These are phyloP conservation scores for Pachyrhizus erosus DNA, from an alignment of 306 rosid species.

Conservation along the genomic window DNA sequence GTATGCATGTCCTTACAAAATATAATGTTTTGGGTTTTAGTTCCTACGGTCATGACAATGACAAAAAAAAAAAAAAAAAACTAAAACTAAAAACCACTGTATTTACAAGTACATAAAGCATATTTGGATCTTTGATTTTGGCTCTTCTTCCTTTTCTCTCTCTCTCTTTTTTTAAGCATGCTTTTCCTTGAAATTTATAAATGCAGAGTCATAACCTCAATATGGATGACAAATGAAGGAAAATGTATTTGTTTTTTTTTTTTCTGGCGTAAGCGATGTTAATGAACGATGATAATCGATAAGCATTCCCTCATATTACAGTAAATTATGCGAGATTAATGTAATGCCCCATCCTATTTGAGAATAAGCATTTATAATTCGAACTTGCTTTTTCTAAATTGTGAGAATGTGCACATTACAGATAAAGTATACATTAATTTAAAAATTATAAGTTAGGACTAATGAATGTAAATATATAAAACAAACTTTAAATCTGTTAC, in stretches of 20 bases:
- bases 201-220: background rate
- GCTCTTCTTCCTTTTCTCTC: no score
- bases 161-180: no score
- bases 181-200: background rate
- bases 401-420: background rate
- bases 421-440: background rate
- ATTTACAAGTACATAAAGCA: no score
- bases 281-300: background rate
- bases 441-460: background rate
- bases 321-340: conserved; percentile 6
- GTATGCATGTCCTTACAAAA: no score
- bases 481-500: background rate
- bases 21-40: no score
- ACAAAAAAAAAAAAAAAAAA: no score
- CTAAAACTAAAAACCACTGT: no score
- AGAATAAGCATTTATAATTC: background rate
- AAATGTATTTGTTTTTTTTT: background rate
- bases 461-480: background rate
- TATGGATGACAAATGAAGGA: no score
- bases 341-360: background rate
- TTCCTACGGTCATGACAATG: no score
- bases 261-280: background rate
- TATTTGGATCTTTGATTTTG: no score
- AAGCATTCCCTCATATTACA: background rate
- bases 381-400: background rate